Base-by-base conservation (phyloP, 306 rosid species). In the Macrotyloma uniflorum region DNA sequence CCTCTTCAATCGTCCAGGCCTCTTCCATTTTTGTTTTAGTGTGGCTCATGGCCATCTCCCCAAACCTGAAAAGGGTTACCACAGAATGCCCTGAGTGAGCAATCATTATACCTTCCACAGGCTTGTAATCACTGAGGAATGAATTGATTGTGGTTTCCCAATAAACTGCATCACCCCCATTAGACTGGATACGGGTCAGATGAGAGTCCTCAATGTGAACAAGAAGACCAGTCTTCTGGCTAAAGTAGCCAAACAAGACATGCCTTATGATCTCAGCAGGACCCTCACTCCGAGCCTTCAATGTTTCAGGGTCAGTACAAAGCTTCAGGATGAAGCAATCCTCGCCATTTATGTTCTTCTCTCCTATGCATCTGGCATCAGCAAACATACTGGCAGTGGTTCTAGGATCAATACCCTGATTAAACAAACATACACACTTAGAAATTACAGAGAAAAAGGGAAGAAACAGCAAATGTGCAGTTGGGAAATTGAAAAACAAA, bases 31-130 rank as follows among this genome's bases (percentile, higher is more conserved):
- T 96, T 7, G 99, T 96, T 86, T 96, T 96, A 55, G 91, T 87
- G 67, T 96, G 99, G 81, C 99, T 96, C 99, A 96, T 91, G 22
- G 98, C 99, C 94, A 88, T 96, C 83, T 96, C 99, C 15, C 99
- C 99, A 5, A 96, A 96, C 79, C 96, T 86, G 87, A 93, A 96
- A 43, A 96, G 99, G 32, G 97, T 96, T 43, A 93, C 98, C 67
- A 90, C 93, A 3, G 99, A 93, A 69, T 91, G 96, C 74, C 99
- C 99, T 0, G 98, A 93, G 84, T 96, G 98, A 1, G 99, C 99
- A 33, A 96, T 88, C 99, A 96, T 90, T 89, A 96, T 93, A 77
- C 99, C 99, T 81, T 96, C 99, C 78, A 91, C 99, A 22, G 98
- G 85, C 82, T 90, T 86, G 82, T 96, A 96, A 85, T 96, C 98